Conservation (phyloP, 2,329 filamentous ascomycete genomes). For the Simplicillium aogashimaense region DNA sequence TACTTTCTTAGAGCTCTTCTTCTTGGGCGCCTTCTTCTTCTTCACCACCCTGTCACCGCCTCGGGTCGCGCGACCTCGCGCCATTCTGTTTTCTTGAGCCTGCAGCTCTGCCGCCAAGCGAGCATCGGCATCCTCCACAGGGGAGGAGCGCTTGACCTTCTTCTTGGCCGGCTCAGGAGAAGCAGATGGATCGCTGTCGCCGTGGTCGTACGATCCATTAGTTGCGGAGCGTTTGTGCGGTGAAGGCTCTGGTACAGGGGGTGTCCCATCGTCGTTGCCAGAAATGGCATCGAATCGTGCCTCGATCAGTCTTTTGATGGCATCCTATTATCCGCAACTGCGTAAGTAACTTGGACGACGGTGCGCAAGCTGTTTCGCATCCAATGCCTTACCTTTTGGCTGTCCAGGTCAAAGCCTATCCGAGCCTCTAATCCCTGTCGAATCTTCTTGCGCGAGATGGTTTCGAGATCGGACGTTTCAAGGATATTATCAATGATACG, state of each 20-base stretch:
- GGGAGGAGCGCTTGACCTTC: slow-evolving; percentile 56
- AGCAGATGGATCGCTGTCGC: slow-evolving; percentile 37
- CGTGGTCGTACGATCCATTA: slow-evolving; percentile 26
- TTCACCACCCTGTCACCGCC: slow-evolving; percentile 54
- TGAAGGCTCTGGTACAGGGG: slow-evolving; percentile 24
- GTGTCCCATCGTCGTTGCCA: slow-evolving; percentile 35
- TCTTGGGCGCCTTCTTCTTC: slow-evolving; percentile 57
- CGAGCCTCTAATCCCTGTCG: slow-evolving; percentile 44
- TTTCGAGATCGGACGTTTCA: slow-evolving; percentile 46
- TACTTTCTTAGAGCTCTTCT: slow-evolving; percentile 69
- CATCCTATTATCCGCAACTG: slow-evolving; percentile 33
- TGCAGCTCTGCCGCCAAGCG: slow-evolving; percentile 80
- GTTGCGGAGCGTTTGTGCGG: slow-evolving; percentile 22
- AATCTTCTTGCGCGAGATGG: slow-evolving; percentile 55
- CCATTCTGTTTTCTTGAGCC: slow-evolving; percentile 74
- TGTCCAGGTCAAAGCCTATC: slow-evolving; percentile 45
- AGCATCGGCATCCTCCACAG: slow-evolving; percentile 68
- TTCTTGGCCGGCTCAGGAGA: slow-evolving; percentile 41
- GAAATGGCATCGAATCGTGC: slow-evolving; percentile 64
- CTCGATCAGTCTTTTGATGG: slow-evolving; percentile 64
- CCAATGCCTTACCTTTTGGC: slow-evolving; percentile 40
- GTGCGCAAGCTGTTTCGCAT: background rate
- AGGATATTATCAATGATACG: slow-evolving; percentile 52
- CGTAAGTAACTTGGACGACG: no score
- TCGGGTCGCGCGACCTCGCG: slow-evolving; percentile 61